Evolutionary conservation across 176 grass and related monocot genomes (phyloP), one percentile per base, ranked within the genome.

Genomic region (Avena sativa): DNA sequence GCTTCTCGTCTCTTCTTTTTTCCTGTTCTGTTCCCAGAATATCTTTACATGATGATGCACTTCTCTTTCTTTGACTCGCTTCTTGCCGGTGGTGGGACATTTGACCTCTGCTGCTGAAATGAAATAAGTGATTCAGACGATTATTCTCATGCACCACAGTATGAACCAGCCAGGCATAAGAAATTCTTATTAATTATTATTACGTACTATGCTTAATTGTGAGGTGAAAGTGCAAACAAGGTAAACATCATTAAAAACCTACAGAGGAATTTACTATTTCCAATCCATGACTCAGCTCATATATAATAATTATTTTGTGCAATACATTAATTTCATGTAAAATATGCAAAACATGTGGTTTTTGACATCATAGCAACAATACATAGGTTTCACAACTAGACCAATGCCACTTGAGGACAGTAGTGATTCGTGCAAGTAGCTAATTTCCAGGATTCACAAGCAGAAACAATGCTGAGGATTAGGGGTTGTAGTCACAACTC

Each of bases 51-150:
- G 25, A 98, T 77, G 38, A 63, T 78, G 85, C 95, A 98, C 80
- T 76, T 97, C 8, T 98, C 96, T 86, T 94, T 98, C 88, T 94
- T 98, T 10, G 94, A 52, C 44, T 95, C 91, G 43, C 16, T 87
- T 87, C 73, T 91, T 52, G 88, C 32, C 12, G 92, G 79, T 8
- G 71, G 90, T 2, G 90, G 86, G 23, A 26, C 86, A 23, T 47
- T 85, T 62, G 88, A 21, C 78, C 88, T 93, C 91, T 91, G 88
- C 63, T 85, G 11, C 28, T 81, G 15, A 51, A 32, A 23, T 13
- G n/a, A 55, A 56, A 71, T 5, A 72, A 11, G 36, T 58, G 5
- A 17, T 63, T 75, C 26, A 52, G 83, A 77, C 28, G 21, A 68
- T 2, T 49, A 28, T 20, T 57, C 55, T 57, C 55, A 57, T 57